Percentiles rank a stretch among this genome's conserved stretches.
Conservation (phyloP, 2,329 filamentous ascomycete species). For the Sporothrix pallida region DNA sequence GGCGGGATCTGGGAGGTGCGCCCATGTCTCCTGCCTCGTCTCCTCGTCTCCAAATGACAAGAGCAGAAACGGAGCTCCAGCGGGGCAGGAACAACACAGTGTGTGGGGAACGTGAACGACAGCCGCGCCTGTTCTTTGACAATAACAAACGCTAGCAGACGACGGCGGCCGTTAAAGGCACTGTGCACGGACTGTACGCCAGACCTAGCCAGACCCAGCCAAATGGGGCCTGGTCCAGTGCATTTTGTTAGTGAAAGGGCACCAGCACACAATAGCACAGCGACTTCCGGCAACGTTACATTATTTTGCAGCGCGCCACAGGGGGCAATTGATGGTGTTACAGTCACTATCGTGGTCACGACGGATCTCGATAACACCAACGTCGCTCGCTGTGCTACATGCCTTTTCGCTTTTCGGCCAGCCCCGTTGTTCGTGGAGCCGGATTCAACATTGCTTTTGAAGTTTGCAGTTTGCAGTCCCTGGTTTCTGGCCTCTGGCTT, state of each 20-base stretch:
- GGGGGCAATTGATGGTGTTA: neutral
- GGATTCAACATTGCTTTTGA: conserved; percentile 26
- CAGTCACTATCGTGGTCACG: neutral
- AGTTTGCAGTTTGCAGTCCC: neutral
- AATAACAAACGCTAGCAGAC: neutral
- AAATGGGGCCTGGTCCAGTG: conserved; percentile 21
- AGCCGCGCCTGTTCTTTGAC: too few species aligned
- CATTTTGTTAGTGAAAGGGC: neutral
- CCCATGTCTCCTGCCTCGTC: neutral
- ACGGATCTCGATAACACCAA: conserved; percentile 14
- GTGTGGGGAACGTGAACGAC: neutral
- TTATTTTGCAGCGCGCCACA: conserved; percentile 18
- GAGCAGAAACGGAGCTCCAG: conserved; percentile 10
- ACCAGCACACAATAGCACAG: neutral
- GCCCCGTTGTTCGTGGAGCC: conserved; percentile 16
- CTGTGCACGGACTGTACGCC: conserved; percentile 23
- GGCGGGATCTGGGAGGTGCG: neutral
- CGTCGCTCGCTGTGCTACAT: conserved; percentile 26
- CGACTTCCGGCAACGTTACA: conserved; percentile 32
- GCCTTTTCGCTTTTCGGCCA: neutral
- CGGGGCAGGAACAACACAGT: neutral
- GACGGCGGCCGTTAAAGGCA: neutral
- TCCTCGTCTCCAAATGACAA: neutral
- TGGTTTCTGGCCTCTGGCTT: neutral
- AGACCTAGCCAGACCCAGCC: neutral